Base-by-base conservation (phyloP, 495 filamentous ascomycete genomes). In the Chlorociboria aeruginascens region DNA sequence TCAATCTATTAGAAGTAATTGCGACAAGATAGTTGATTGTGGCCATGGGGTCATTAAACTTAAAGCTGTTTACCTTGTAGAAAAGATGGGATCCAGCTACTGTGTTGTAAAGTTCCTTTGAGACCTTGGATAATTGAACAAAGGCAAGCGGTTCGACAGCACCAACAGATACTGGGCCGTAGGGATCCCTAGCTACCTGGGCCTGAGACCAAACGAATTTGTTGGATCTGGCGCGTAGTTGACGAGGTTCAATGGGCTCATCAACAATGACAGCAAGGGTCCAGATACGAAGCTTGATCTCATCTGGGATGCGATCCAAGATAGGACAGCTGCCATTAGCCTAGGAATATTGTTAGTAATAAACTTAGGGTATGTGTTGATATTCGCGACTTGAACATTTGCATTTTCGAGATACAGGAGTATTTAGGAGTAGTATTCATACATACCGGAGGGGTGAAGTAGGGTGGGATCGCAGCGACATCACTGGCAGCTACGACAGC, bases 1-100 rank as follows among this genome's bases (percentile, higher is more conserved):
- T 34, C 8, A 37, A 17, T 14, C 43, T 25, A 13, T 30, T 32
- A 25, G 42, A 32, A 17, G 52, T 54, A 20, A 54, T 46, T 4
- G 52, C 52, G 30, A 50, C 36, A n/a, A 54, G 43, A 14, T 50
- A 54, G 20, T 20, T 54, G 17, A 46, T 25, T 28, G 7, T 32
- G 17, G 2, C 4, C 8, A 11, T 9, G n/a, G 25, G 33, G 30
- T 14, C 28, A 13, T n/a, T 2, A 11, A 48, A 51, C 16, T 45
- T 12, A 36, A 49, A 51, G 12, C 29, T 12, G 33, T 56, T 48
- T 28, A 43, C 32, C 13, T 41, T 30, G 37, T 51, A 52, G 33
- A 54, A 54, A 1, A 54, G 20, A 36, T 55, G 47, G 7, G 49
- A 37, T 12, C 12, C 30, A 2, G 44, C 49, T 9, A 56, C 45